Base-by-base conservation (phyloP, 1,139 yeast genomes). In the Sugiyamaella novakii region DNA sequence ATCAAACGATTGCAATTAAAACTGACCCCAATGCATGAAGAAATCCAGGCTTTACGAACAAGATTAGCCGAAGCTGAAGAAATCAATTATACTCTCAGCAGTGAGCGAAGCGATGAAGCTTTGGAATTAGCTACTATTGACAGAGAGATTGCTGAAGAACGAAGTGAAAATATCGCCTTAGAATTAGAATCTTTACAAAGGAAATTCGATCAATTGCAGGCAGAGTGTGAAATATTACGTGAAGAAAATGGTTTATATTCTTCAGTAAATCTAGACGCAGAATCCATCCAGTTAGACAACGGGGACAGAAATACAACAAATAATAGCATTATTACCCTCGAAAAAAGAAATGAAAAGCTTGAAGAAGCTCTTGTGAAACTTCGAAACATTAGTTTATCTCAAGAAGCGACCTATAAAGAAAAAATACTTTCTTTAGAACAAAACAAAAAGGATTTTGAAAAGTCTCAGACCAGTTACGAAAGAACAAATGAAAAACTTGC, bases 91-190 rank as follows among this genome's bases (percentile, higher is more conserved):
- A 74, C 66, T 27, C 59, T 71, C 12, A 59, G 70, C 28, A 60
- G 53, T 12, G 68, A 64, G 19, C 60, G 56, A 24, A 59, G 63
- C 12, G 69, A 76, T 11, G 80, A 78, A 37, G 65, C 71, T 0
- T 53, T 82, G 17, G 91, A 84, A 56, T 67, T 76, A 60, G 62
- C 77, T 0, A 65, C 76, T 0, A 70, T 81, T 1, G 89, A 83
- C 47, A 73, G 75, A 50, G 84, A 78, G 53, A 75, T 75, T 59
- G 70, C 80, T 2, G 72, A 71, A 24, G 76, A 71, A 33, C 67
- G 71, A 10, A 75, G 73, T 44, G 71, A 67, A 10, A 56, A 64
- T 3, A 62, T 84, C 22, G 60, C 62, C 6, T 53, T 53, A 10
- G 67, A 65, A 29, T 50, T 68, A 24, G 60, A 62, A 1, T 61